Base-by-base conservation (phyloP, 2,329 filamentous ascomycete species). In the Sporothrix luriei region DNA sequence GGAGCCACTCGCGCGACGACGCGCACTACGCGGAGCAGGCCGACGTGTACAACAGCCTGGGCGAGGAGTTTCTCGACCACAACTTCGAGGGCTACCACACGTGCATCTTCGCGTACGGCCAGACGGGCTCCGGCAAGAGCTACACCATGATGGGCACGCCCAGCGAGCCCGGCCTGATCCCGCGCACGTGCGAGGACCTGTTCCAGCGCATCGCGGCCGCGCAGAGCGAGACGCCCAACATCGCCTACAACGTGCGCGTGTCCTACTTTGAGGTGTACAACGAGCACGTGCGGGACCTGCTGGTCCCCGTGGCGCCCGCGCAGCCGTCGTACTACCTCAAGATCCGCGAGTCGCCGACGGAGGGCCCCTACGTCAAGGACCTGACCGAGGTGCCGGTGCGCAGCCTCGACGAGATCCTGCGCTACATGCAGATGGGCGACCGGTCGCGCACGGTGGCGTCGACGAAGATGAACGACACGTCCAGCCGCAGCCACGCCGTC, bases 141-240 rank as follows among this genome's bases (percentile, higher is more conserved):
- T 99, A 98, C 81, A 99, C 99, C 94, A 99, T 99, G 95, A 99
- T 99, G 95, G 95, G 95, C 64, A 99, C 98, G 81, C 95, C 95
- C 68, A 91, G 94, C 76, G 94, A 99, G 77, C 87, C 93, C 70
- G 95, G 95, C 79, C 95, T 99, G 73, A 98, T 98, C 72, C 95
- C 96, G 59, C 91, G 89, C 76, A 99, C 99, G 82, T 99, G 95
- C 79, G 92, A 95, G 82, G 91, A 97, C 76, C 98, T 99, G 93
- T 99, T 99, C 79, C 88, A 90, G 77, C 87, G 94, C 73, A 99
- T 99, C 77, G 33, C 81, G 82, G 64, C 84, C 94, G 76, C 86
- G 74, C 78, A 84, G 74, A 93, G 97, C 79, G 89, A 89, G 75
- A 74, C 72, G 61, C 73, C 72, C 65, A 90, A 90, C 69, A 83